These are phyloP conservation scores for Blepharisma stoltei DNA, from an alignment of 73 alveolate species.

Conservation along the genomic window DNA sequence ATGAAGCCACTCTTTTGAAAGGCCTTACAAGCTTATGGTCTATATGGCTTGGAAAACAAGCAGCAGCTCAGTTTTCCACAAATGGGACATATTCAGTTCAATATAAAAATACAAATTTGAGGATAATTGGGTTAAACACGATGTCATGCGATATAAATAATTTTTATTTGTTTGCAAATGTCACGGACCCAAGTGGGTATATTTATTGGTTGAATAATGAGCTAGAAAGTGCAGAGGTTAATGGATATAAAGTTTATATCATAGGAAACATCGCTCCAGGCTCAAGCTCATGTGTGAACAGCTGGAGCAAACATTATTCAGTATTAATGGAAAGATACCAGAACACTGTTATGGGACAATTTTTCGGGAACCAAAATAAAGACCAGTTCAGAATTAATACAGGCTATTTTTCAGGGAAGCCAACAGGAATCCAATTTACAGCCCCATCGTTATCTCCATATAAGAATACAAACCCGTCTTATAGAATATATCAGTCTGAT, in stretches of 20 bases:
- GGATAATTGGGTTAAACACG: neutral
- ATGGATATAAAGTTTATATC: conserved; percentile 1
- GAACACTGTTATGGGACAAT: conserved; percentile 13
- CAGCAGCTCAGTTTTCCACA: neutral
- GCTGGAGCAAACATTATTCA: conserved; percentile 1
- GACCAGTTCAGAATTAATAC: conserved; percentile 37
- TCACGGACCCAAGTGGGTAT: neutral
- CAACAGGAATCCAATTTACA: neutral
- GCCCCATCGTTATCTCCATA: neutral
- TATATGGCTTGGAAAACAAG: conserved; percentile 4
- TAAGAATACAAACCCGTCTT: neutral
- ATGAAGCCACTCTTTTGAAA: neutral
- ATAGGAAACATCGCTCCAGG: conserved; percentile 17
- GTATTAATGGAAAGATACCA: neutral
- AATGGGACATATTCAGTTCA: neutral
- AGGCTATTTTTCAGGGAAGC: conserved; percentile 37
- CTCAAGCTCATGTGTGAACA: neutral
- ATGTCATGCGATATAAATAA: conserved; percentile 8
- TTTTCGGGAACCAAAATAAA: conserved; percentile 6
- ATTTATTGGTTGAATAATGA: neutral
- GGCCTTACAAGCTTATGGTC: neutral
- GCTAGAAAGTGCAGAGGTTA: conserved; percentile 6
- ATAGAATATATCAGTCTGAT: conserved; percentile 6
- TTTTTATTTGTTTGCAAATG: neutral
- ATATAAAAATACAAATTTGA: conserved; percentile 15